These are phyloP conservation scores for Rubus idaeus DNA, from an alignment of 306 rosid genomes.

Conservation along the genomic window DNA sequence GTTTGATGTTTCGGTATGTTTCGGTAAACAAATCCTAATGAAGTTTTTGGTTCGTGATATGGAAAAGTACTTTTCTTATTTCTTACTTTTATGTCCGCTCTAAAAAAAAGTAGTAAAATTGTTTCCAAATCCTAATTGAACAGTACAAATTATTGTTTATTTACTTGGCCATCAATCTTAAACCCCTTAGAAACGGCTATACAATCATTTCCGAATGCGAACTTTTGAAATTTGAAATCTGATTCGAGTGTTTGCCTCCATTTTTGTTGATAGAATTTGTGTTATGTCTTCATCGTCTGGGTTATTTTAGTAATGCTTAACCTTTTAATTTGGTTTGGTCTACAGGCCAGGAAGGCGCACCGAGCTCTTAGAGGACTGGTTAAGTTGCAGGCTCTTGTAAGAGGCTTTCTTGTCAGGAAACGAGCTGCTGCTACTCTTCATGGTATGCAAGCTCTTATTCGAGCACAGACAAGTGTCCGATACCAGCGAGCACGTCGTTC, in stretches of 20 bases:
- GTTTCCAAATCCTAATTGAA: constrained; percentile 47
- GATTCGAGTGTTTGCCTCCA: not conserved
- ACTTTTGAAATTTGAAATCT: constrained; percentile 25
- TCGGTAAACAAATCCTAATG: not conserved
- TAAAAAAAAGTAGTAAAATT: constrained; percentile 25
- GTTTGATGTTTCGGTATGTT: constrained; percentile 8
- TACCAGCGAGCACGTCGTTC: constrained; percentile 85
- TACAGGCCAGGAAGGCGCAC: constrained; percentile 86
- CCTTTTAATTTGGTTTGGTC: constrained; percentile 6
- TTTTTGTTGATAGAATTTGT: not conserved
- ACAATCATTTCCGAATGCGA: not conserved
- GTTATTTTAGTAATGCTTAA: not conserved
- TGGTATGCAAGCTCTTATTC: constrained; percentile 87
- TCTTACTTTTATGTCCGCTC: constrained; percentile 47
- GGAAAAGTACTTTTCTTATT: constrained; percentile 46
- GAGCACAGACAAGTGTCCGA: constrained; percentile 79
- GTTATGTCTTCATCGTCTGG: not conserved
- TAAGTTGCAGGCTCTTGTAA: constrained; percentile 86
- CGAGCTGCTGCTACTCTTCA: constrained; percentile 87
- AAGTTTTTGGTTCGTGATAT: constrained; percentile 23
- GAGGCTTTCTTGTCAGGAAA: constrained; percentile 85
- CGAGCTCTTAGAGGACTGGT: constrained; percentile 88
- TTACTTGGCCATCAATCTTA: constrained; percentile 23
- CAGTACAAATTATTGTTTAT: constrained; percentile 29
- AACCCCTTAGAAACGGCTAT: constrained; percentile 22